phyloP scores from a whole-genome alignment of 768 basidiomycete species.

The Boletus rubroflammeus region DNA sequence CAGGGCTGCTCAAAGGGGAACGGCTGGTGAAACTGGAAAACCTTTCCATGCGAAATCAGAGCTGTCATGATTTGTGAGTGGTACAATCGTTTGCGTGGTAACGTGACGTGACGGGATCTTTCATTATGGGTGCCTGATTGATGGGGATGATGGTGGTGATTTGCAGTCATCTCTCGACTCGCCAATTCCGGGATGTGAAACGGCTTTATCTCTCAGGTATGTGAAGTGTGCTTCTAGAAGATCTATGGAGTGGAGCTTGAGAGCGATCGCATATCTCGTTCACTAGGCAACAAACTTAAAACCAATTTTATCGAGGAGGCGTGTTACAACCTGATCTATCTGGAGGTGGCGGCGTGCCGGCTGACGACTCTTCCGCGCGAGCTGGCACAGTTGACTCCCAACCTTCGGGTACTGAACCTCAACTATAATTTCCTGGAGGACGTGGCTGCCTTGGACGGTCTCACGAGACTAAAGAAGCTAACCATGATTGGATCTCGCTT shows the following conservation, averaged over 20 bases:
- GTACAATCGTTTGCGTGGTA: constrained; percentile 14
- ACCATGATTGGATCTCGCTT: constrained; percentile 84
- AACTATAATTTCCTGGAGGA: constrained; percentile 96
- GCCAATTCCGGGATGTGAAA: constrained; percentile 87
- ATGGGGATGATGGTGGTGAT: constrained; percentile 33
- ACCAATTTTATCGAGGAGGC: constrained; percentile 61
- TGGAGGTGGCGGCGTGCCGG: constrained; percentile 88
- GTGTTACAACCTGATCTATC: constrained; percentile 87
- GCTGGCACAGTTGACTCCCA: constrained; percentile 67
- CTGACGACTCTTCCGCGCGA: constrained; percentile 69
- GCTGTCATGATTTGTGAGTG: constrained; percentile 70
- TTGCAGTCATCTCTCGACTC: constrained; percentile 42
- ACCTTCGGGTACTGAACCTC: constrained; percentile 86
- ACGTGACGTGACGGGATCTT: constrained; percentile 37
- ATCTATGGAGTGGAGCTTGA: constrained; percentile 13
- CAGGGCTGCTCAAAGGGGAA: constrained; percentile 48
- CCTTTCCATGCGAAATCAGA: constrained; percentile 88
- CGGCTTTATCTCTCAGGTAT: constrained; percentile 91
- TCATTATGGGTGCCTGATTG: constrained; percentile 37
- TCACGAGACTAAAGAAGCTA: constrained; percentile 75
- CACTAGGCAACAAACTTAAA: constrained; percentile 68
- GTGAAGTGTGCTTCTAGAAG: constrained; percentile 31
- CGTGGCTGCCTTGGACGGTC: constrained; percentile 60
- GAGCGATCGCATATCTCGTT: constrained; percentile 22
- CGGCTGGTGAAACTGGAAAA: constrained; percentile 77